Conservation (phyloP, 805 yeast genomes). For the Wickerhamomyces sydowiorum region DNA sequence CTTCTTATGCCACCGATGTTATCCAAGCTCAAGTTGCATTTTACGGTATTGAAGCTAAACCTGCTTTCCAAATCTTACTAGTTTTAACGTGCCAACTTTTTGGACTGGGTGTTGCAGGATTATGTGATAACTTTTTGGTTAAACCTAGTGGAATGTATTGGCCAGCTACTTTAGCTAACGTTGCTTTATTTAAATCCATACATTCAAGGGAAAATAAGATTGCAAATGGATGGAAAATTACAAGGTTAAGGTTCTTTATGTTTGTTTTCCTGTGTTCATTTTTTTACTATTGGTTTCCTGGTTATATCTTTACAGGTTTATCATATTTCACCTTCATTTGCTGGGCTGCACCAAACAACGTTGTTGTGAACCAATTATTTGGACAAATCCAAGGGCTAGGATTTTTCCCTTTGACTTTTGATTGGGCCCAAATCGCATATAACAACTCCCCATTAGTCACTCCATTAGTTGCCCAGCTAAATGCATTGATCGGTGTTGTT, state of each 20-base stretch:
- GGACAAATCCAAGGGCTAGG: conserved; percentile 62
- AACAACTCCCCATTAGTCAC: conserved; percentile 62
- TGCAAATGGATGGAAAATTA: conserved; percentile 48
- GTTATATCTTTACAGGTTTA: conserved; percentile 42
- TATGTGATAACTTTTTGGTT: conserved; percentile 52
- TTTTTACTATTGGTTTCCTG: conserved; percentile 64
- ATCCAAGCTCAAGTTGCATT: conserved; percentile 45
- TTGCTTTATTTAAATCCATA: conserved; percentile 49
- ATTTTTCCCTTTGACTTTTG: conserved; percentile 59
- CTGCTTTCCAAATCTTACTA: conserved; percentile 46
- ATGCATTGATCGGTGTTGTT: conserved; percentile 41
- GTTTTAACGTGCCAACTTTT: conserved; percentile 53
- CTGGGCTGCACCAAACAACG: conserved; percentile 51
- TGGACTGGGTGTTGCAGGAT: conserved; percentile 66
- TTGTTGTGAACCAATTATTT: conserved; percentile 57
- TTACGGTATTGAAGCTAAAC: conserved; percentile 38
- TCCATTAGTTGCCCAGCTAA: conserved; percentile 42
- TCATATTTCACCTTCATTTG: conserved; percentile 43
- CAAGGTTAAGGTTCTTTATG: conserved; percentile 44
- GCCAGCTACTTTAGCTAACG: conserved; percentile 62
- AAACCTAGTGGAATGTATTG: conserved; percentile 64
- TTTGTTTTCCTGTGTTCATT: conserved; percentile 37
- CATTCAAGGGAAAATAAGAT: conserved; percentile 30
- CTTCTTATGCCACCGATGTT: conserved; percentile 55
- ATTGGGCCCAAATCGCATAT: conserved; percentile 57